Base-by-base conservation (phyloP, 2,329 filamentous ascomycete species). In the Endocalyx cinctus region DNA sequence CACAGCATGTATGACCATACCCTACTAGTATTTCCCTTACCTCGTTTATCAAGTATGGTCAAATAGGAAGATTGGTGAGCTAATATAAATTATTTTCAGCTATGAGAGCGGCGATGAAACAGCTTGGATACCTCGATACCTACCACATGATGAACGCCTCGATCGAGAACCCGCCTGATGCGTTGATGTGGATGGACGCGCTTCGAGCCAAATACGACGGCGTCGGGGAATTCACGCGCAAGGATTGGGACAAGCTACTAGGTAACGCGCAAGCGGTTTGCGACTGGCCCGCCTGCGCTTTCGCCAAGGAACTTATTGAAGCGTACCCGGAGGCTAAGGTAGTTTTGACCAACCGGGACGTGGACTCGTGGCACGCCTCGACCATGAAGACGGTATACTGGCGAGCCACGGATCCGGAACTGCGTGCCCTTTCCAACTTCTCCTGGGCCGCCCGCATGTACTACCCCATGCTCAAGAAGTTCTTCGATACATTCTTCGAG, bases 61-160 rank as follows among this genome's bases (percentile, higher is more conserved):
- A 8, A n/a, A 23, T 8, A n/a, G 8, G 20, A 23, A 8, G 8
- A 23, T 8, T n/a, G 20, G 8, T 8, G 20, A n/a, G n/a, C 20
- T n/a, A 8, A n/a, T 8, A n/a, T 23, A 8, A n/a, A n/a, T 8
- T n/a, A n/a, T n/a, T 8, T 23, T 8, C 36, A 79, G 75, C 79
- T 27, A 73, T 84, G 51, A 71, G 79, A 41, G 73, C 71, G 27
- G 81, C 82, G 14, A 70, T 85, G 54, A 72, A 79, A 51, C 66
- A 76, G 47, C 68, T 85, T 25, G 81, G 81, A 41, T 84, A 79
- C 55, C 64, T 73, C 47, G 77, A 82, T 57, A 80, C 75, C 39
- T 84, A 85, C 67, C 82, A 85, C 65, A 83, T 83, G 79, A 80
- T 82, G 75, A 79, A 72, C 48, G 77, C 74, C 45, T 77, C 73